A percentile compares a stretch with the other conserved stretches of the same genome.
Evolutionary conservation across 23 red algal species (phyloP).

Genomic region (Pyropia haitanensis): DNA sequence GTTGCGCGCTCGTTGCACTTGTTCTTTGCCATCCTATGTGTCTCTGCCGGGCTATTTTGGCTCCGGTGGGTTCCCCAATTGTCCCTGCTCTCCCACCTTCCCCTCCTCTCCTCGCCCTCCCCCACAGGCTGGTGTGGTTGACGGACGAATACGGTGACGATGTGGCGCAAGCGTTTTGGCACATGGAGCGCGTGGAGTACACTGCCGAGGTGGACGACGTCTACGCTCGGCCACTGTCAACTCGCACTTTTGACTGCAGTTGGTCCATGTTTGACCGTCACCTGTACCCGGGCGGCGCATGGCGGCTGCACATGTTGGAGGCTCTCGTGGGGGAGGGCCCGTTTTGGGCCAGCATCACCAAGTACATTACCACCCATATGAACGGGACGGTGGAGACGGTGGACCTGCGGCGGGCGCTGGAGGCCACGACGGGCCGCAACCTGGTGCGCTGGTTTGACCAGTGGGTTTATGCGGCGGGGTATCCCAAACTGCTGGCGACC

Average conservation of each 20-base stretch:
- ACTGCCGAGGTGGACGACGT: slow-evolving; percentile 29
- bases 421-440: slow-evolving; percentile 18
- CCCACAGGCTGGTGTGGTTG: slow-evolving; percentile 47
- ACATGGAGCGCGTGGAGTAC: slow-evolving; percentile 23
- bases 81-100: too few species aligned
- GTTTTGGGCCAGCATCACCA: slow-evolving; percentile 41
- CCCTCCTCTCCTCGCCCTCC: not conserved
- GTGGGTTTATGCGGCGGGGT: slow-evolving; percentile 52
- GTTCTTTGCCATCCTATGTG: too few species aligned
- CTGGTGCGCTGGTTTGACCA: slow-evolving; percentile 64
- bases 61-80: too few species aligned
- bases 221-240: slow-evolving; percentile 49
- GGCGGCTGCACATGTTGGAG: slow-evolving; percentile 62
- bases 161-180: slow-evolving; percentile 34
- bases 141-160: slow-evolving; percentile 28
- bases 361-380: slow-evolving; percentile 30
- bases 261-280: slow-evolving; percentile 61
- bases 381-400: slow-evolving; percentile 53
- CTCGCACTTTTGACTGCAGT: slow-evolving; percentile 29
- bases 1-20: too few species aligned
- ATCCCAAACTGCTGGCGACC: slow-evolving; percentile 34
- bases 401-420: slow-evolving; percentile 56
- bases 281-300: slow-evolving; percentile 58
- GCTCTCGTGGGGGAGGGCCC: slow-evolving; percentile 35
- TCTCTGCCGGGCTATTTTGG: too few species aligned